These are phyloP conservation scores for Salix udensis DNA, from an alignment of 345 rosid species.

Conservation along the genomic window DNA sequence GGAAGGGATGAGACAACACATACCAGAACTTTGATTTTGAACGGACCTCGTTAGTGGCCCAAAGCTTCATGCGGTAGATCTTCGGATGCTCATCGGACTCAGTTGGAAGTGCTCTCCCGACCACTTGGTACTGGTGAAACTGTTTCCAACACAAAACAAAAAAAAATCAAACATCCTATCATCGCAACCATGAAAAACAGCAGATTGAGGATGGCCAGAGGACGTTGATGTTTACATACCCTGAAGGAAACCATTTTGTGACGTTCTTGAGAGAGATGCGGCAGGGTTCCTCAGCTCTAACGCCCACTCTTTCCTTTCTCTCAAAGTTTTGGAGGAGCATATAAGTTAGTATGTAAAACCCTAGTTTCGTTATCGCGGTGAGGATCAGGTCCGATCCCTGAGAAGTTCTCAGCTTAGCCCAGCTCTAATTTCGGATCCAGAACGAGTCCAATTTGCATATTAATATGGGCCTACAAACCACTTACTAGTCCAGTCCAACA, in stretches of 20 bases:
- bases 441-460: not conserved
- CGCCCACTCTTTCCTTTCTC: not conserved
- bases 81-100: constrained; percentile 52
- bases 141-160: constrained; percentile 8
- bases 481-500: not conserved
- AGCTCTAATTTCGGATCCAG: not conserved
- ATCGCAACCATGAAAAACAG: not conserved
- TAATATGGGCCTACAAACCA: not conserved
- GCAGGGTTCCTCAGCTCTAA: not conserved
- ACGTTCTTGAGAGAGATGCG: not conserved
- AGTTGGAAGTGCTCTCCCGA: constrained; percentile 61
- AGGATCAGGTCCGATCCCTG: not conserved
- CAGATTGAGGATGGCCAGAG: no score
- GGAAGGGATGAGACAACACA: not conserved
- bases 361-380: not conserved
- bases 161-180: not conserved
- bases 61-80: constrained; percentile 54
- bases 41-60: constrained; percentile 66
- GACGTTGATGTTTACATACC: not conserved
- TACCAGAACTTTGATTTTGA: constrained; percentile 64
- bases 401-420: not conserved
- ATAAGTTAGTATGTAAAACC: not conserved
- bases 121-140: constrained; percentile 68
- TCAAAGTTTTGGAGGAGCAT: not conserved
- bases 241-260: not conserved